Base-by-base conservation (phyloP, 2,329 filamentous ascomycete species). In the Talaromyces sp. region DNA sequence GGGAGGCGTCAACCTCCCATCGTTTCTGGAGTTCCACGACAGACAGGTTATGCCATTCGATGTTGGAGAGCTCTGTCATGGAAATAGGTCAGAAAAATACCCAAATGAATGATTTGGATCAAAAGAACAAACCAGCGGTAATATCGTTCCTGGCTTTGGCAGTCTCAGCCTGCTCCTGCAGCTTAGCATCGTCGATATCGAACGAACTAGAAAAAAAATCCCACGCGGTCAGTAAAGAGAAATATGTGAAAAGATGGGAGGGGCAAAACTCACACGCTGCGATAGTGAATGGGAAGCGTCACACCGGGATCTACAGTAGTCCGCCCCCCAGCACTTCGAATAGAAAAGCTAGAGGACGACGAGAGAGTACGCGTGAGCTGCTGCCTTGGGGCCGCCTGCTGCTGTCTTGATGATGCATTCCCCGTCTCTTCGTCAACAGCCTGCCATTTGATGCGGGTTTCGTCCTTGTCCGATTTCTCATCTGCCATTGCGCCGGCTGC, bases 1-100 rank as follows among this genome's bases (percentile, higher is more conserved):
- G 75, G 1, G 73, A 74, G 14, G 79, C 70, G 14, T 86, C 87
- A 5, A 83, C 85, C 1, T 81, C 80, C 36, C 90, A 81, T 30
- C 87, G 83, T 31, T 80, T 79, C 62, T 83, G 80, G n/a, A 90
- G 76, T 61, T 89, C 85, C 6, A 84, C 78, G 12, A 81, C 69
- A 0, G 84, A 72, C 10, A 89, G 75, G 0, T 77, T 85, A 72
- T 92, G 89, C 87, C 89, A 90, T 68, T 90, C 86, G 33, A 90
- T 79, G 60, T 83, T 79, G 57, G 79, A 82, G 47, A 88, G 78
- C 63, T 86, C 85, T 87, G 47, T 9, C 9, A 3, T 18, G 0
- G 5, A 4, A 23, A 31, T 18, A 9, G 3, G 14, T 30, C 28
- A 31, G 28, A 4, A 53, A 18, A 8, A 7, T 23, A 0, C n/a